These are phyloP conservation scores for Allium cepa DNA, from an alignment of 106 monocot species.

Conservation along the genomic window DNA sequence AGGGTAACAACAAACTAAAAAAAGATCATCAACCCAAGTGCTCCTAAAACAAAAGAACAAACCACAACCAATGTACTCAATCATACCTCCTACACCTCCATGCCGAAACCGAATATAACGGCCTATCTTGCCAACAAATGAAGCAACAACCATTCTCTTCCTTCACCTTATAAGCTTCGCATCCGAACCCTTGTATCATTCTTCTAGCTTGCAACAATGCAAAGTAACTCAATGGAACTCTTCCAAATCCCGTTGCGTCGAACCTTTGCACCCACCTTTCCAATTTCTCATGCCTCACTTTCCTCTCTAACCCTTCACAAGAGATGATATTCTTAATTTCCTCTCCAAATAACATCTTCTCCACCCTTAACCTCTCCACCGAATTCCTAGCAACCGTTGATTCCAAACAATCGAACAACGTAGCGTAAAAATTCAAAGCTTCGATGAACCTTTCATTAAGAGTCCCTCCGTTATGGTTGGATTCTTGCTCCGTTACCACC, in stretches of 20 bases:
- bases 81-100: conserved; percentile 51
- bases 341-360: conserved; percentile 56
- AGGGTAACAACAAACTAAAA: not conserved
- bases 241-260: conserved; percentile 39
- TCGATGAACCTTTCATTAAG: conserved; percentile 72
- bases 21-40: not conserved
- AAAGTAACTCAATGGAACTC: conserved; percentile 39
- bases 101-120: conserved; percentile 61
- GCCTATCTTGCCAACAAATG: conserved; percentile 61
- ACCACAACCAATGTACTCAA: conserved; percentile 5
- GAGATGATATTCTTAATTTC: conserved; percentile 66
- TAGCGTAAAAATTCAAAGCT: conserved; percentile 84
- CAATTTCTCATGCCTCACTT: conserved; percentile 67
- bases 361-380: conserved; percentile 43
- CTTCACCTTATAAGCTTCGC: conserved; percentile 44
- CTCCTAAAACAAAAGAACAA: not conserved
- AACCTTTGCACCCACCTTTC: conserved; percentile 46
- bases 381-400: conserved; percentile 24
- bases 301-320: conserved; percentile 61
- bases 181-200: conserved; percentile 43
- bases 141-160: conserved; percentile 39
- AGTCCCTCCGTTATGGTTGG: conserved; percentile 51
- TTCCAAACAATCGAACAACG: conserved; percentile 88
- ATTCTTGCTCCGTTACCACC: conserved; percentile 75
- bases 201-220: conserved; percentile 36